Percentiles rank a stretch among this genome's conserved stretches.
phyloP scores from a whole-genome alignment of 768 basidiomycete genomes.

The Pleurotus ostreatus region DNA sequence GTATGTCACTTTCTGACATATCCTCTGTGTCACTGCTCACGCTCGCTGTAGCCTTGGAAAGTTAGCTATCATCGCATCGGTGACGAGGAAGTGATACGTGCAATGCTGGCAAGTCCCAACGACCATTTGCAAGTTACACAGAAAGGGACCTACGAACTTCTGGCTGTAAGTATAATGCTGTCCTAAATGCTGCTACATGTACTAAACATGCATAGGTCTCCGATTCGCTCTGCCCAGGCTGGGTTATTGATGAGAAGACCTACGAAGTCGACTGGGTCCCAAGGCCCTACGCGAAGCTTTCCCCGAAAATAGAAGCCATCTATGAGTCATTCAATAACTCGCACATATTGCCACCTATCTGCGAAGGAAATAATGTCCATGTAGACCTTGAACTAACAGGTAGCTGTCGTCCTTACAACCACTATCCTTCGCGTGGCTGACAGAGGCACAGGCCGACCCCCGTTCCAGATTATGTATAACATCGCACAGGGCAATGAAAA shows the following conservation, averaged over 20 bases:
- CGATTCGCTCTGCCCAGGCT: conserved; percentile 85
- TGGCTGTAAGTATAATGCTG: conserved; percentile 43
- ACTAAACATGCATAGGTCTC: conserved; percentile 50
- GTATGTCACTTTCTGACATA: conserved; percentile 39
- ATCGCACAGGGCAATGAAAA: conserved; percentile 65
- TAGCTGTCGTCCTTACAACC: conserved; percentile 21
- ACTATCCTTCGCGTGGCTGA: neutral
- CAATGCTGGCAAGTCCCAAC: conserved; percentile 57
- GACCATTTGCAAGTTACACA: conserved; percentile 68
- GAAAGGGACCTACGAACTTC: conserved; percentile 72
- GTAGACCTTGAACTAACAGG: conserved; percentile 84
- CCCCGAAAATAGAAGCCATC: conserved; percentile 48
- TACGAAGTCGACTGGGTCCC: conserved; percentile 80
- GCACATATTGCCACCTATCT: conserved; percentile 71
- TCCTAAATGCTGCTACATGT: conserved; percentile 1
- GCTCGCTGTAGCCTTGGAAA: conserved; percentile 71
- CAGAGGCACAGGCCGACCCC: conserved; percentile 63
- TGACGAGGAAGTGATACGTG: conserved; percentile 34
- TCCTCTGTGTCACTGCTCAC: neutral
- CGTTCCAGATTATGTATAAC: conserved; percentile 91
- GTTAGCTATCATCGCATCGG: conserved; percentile 63
- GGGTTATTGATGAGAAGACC: conserved; percentile 55
- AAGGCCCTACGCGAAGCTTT: conserved; percentile 69
- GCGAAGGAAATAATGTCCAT: conserved; percentile 76
- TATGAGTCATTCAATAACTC: conserved; percentile 69